Evolutionary conservation across 768 basidiomycete species (phyloP), one percentile per base, ranked within the genome.

Genomic region (Suillus fuscotomentosus): DNA sequence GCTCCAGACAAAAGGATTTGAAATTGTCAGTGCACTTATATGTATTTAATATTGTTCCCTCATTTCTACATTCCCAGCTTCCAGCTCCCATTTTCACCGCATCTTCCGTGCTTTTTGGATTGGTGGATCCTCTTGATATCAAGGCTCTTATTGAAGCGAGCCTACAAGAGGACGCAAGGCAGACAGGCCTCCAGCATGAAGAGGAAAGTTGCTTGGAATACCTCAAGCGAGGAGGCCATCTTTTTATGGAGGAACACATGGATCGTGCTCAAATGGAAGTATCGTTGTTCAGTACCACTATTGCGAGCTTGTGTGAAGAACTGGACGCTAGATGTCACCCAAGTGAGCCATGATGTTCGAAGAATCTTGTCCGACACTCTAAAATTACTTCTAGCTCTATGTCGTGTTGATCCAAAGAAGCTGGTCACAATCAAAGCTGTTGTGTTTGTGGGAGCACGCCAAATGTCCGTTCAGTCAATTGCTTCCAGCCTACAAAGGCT

Each of bases 291-390:
- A 36, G 34, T 20, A 34, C 10, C 0, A 5, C 34, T 36, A 20
- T 54, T 7, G 53, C 11, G 2, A 54, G 36, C 53, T 36, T 54
- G 34, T 54, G 53, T 24, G 53, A 54, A 36, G 53, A 54, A 34
- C 3, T 54, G 5, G 20, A n/a, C 11, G 1, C 20, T 50, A 34
- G 51, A 54, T 41, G 11, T n/a, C 48, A 10, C 7, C 14, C 31
- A 78, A 72, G 27, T 79, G 20, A 54, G 20, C 34, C 10, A n/a
- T n/a, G 11, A n/a, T n/a, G 15, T 53, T 10, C 34, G 6, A 34
- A n/a, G 34, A 4, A 36, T 54, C 20, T n/a, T n/a, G 5, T n/a
- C 20, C 20, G 6, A 54, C 17, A 10, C 9, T 53, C 20, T 34
- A 34, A 53, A n/a, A 6, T 36, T n/a, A 10, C 36, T 36, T 10